Evolutionary conservation across 805 yeast genomes (phyloP), one percentile per base, ranked within the genome.

Genomic region (Candida cerambycidarum): DNA sequence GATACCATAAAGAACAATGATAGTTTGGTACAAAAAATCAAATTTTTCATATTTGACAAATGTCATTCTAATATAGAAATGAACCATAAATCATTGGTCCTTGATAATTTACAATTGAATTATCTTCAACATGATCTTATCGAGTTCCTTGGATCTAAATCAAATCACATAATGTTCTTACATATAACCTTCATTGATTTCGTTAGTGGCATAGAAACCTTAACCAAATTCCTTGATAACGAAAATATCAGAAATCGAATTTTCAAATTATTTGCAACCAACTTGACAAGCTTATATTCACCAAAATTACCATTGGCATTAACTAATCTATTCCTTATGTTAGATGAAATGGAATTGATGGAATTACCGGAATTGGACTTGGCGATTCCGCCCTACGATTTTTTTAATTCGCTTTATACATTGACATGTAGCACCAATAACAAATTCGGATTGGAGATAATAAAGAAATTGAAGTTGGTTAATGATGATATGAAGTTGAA

Each of bases 11-110:
- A 48, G 10, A n/a, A 38, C 5, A 58, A 57, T 43, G 50, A 50
- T 3, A 19, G 24, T 5, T 49, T 61, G 39, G 38, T 62, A 7
- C 55, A 51, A 14, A 50, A 51, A 16, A 48, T 65, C 39, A 52
- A 53, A 44, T 62, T 47, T 41, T 63, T 65, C 39, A 58, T 63
- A 14, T 65, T 65, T 49, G 70, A 63, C 46, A 63, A 63, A 43
- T 63, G 69, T 50, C 44, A 52, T 39, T 29, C 50, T 10, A 43
- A 41, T 32, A 42, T 42, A 3, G 34, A 36, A 10, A 29, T 23
- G 16, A n/a, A 24, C 2, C 21, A 18, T 4, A 17, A 28, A 8
- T 13, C 38, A 3, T 21, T 16, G 9, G 17, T 6, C 9, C 33
- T 36, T 9, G 23, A 28, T 15, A 18, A 31, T 11, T 31, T 23